Evolutionary conservation across 768 basidiomycete genomes (phyloP).

Genomic region (Suillus americanus): DNA sequence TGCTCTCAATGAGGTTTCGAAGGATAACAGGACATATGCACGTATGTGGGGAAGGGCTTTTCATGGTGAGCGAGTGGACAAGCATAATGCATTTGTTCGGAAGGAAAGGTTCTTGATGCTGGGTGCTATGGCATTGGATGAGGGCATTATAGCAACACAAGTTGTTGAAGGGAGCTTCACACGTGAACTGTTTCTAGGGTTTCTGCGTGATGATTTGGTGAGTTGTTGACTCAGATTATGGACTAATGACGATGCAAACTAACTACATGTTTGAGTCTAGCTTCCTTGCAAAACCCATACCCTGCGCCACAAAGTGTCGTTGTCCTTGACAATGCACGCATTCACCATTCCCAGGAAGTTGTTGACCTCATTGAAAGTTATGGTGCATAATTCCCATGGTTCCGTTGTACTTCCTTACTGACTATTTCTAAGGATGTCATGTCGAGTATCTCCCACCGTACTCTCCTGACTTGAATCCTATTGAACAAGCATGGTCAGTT

Average conservation of each 20-base stretch:
- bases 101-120: no score
- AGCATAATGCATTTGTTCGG: no score
- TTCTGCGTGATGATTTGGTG: constrained; percentile 19
- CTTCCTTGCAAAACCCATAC: constrained; percentile 21
- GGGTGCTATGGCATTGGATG: no score
- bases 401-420: constrained; percentile 14
- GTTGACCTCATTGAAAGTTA: constrained; percentile 9
- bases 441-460: constrained; percentile 31
- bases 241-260: background rate
- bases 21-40: no score
- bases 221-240: background rate
- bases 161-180: constrained; percentile 22
- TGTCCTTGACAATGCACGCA: constrained; percentile 19
- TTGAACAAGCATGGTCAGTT: constrained; percentile 26
- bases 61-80: no score
- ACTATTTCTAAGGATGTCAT: constrained; percentile 12
- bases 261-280: constrained; percentile 7
- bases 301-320: constrained; percentile 18
- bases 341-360: constrained; percentile 21
- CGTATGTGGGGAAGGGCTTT: no score
- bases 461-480: constrained; percentile 31
- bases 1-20: no score
- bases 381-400: background rate
- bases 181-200: constrained; percentile 17
- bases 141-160: constrained; percentile 21